Conservation (phyloP, 306 rosid genomes). For the Carpinus fangiana region DNA sequence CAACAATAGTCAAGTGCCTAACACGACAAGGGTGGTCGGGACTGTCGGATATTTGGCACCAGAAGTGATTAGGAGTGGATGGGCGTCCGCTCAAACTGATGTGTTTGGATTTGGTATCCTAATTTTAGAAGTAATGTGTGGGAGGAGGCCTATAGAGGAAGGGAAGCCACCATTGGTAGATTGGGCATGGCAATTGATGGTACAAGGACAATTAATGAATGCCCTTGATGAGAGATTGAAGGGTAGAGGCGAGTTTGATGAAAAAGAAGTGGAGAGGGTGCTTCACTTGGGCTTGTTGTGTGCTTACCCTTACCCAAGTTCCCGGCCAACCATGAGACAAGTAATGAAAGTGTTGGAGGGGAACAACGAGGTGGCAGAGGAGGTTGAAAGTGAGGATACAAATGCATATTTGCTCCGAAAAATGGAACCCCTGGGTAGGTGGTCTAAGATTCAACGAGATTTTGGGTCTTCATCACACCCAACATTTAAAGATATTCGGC, state of each 20-base stretch:
- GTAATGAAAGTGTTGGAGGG: constrained; percentile 63
- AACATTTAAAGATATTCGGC: constrained; percentile 61
- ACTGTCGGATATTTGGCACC: constrained; percentile 87
- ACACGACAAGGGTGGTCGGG: constrained; percentile 72
- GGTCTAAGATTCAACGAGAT: constrained; percentile 14
- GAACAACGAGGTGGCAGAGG: constrained; percentile 37
- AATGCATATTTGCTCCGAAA: constrained; percentile 47
- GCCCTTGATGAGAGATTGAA: constrained; percentile 62
- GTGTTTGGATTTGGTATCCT: constrained; percentile 76
- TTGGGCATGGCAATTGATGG: constrained; percentile 56
- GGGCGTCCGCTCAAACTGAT: constrained; percentile 68
- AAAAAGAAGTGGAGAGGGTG: constrained; percentile 55
- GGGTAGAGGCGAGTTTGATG: constrained; percentile 38
- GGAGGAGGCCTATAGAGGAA: constrained; percentile 80
- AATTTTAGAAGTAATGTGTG: constrained; percentile 80
- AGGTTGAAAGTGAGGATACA: constrained; percentile 49
- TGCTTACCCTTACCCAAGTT: constrained; percentile 62
- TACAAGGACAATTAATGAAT: constrained; percentile 41
- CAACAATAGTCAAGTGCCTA: constrained; percentile 51
- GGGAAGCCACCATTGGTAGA: constrained; percentile 64
- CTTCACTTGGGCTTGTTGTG: constrained; percentile 79
- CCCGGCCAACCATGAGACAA: constrained; percentile 81
- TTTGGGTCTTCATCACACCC: constrained; percentile 58
- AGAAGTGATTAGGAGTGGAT: constrained; percentile 61
- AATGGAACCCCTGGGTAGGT: constrained; percentile 30